Evolutionary conservation across 2,329 filamentous ascomycete species (phyloP).

Genomic region (Penicillium frequentans): DNA sequence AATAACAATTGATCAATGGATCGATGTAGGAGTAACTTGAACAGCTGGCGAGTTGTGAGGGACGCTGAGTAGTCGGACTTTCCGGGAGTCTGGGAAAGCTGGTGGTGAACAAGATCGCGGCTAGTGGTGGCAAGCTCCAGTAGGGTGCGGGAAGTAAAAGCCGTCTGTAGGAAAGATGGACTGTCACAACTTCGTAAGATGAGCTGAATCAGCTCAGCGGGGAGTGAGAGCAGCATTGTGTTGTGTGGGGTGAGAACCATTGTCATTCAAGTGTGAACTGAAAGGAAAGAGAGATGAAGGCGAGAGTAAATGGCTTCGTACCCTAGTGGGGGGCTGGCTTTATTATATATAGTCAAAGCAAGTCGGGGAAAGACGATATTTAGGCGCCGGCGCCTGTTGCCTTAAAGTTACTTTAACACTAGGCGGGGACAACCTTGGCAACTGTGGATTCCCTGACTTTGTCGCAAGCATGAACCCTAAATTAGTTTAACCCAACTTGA

Average conservation of each 20-base stretch:
- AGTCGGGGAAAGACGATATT: neutral
- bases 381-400: neutral
- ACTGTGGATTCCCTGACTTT: neutral
- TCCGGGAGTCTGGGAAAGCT: conserved; percentile 38
- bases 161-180: conserved; percentile 39
- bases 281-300: neutral
- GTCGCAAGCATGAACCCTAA: neutral
- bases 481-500: neutral
- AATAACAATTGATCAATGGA: conserved; percentile 33
- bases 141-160: conserved; percentile 37
- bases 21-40: conserved; percentile 30
- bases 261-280: neutral
- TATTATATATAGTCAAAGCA: neutral
- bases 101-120: conserved; percentile 38
- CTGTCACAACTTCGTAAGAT: conserved; percentile 36
- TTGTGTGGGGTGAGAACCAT: neutral
- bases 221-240: conserved; percentile 36
- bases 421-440: neutral
- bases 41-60: conserved; percentile 28
- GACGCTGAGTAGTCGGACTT: conserved; percentile 17
- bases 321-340: neutral
- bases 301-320: neutral
- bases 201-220: conserved; percentile 41
- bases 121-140: conserved; percentile 35
- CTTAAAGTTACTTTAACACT: neutral